phyloP scores from a whole-genome alignment of 2,329 filamentous ascomycete genomes.

The Aspergillus calidoustus region DNA sequence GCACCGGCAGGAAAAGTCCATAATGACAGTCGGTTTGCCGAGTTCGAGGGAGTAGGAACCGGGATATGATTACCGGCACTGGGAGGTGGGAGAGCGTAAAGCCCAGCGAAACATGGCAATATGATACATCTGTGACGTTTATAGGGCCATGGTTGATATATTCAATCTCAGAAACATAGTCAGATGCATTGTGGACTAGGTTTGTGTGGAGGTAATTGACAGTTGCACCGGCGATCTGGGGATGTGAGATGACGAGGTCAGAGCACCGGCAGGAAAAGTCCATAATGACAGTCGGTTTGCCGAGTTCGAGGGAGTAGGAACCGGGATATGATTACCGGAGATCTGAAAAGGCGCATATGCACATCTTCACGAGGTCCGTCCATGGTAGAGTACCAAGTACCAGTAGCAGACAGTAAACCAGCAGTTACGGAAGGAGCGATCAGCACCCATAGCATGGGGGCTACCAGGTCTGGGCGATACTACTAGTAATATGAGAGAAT shows the following conservation, averaged over 20 bases:
- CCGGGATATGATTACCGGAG: neutral
- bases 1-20: neutral
- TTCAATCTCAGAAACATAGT: neutral
- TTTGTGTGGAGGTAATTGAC: neutral
- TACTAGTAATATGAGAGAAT: too few relatives aligned
- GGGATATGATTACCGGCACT: too few relatives aligned
- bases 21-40: neutral
- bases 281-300: neutral
- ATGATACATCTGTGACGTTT: slow-evolving; percentile 6
- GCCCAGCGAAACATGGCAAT: slow-evolving; percentile 11
- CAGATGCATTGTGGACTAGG: neutral
- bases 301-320: neutral
- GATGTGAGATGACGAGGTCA: neutral
- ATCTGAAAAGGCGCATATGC: neutral
- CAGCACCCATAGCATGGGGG: neutral
- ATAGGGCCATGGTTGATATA: slow-evolving; percentile 8
- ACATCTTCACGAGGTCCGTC: too few relatives aligned
- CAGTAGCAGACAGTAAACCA: neutral
- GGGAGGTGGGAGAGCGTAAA: slow-evolving; percentile 6
- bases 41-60: too few relatives aligned
- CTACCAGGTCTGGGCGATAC: too few relatives aligned
- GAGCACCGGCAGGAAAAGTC: neutral
- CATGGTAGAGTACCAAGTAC: neutral
- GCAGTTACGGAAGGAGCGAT: neutral
- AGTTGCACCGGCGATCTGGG: neutral